phyloP scores from a whole-genome alignment of 345 rosid species.

The Linum trigynum region DNA sequence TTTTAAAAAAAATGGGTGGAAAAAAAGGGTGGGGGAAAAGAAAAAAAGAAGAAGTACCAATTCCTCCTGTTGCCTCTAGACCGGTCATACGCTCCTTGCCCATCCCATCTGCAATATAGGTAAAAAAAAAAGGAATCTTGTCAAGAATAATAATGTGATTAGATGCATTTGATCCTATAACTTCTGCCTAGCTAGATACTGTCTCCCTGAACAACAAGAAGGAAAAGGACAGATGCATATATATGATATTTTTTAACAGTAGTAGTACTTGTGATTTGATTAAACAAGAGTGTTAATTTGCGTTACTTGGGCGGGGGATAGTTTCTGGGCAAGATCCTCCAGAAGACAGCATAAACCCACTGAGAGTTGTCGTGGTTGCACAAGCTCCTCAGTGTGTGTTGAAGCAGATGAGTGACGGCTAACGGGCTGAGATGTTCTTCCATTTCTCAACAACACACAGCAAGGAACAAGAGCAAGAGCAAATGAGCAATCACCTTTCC shows the following conservation, averaged over 20 bases:
- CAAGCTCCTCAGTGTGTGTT: constrained; percentile 85
- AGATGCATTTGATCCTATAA: not conserved
- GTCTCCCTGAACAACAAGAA: no score
- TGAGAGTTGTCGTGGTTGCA: constrained; percentile 80
- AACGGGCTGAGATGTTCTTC: constrained; percentile 79
- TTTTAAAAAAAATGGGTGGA: no score
- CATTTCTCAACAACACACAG: constrained; percentile 16
- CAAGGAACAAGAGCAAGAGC: not conserved
- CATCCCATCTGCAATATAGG: constrained; percentile 65
- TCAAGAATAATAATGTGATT: not conserved
- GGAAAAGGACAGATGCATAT: not conserved
- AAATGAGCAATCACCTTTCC: no score
- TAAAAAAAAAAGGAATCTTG: not conserved
- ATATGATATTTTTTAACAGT: no score
- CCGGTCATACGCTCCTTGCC: constrained; percentile 89
- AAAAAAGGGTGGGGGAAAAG: no score
- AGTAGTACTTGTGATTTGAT: no score
- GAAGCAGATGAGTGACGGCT: constrained; percentile 93
- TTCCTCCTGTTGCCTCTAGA: constrained; percentile 96
- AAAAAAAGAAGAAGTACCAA: constrained; percentile 40
- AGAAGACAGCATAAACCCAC: constrained; percentile 99
- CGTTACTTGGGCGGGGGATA: constrained; percentile 99
- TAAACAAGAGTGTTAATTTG: not conserved
- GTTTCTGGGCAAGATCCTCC: constrained; percentile 98
- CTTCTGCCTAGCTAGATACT: no score